Evolutionary conservation across 2,329 filamentous ascomycete genomes (phyloP).

Genomic region (Fusarium veterinarium): DNA sequence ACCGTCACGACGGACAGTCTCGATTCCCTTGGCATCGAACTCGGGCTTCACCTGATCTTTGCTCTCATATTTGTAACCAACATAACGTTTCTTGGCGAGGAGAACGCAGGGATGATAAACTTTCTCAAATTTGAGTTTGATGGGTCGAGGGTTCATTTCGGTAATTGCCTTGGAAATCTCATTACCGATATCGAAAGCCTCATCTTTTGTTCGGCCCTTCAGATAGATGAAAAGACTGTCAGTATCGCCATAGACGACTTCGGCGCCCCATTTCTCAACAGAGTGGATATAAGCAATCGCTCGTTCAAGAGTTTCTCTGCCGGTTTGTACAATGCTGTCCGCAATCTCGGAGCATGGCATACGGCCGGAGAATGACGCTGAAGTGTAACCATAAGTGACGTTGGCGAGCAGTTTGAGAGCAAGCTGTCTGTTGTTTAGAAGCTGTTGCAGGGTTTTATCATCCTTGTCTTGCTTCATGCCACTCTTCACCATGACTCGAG

Average conservation of each 20-base stretch:
- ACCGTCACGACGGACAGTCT: constrained; percentile 94
- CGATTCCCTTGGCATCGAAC: constrained; percentile 98
- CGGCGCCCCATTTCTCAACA: constrained; percentile 86
- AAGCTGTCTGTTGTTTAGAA: constrained; percentile 93
- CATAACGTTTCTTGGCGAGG: constrained; percentile 96
- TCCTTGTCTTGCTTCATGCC: constrained; percentile 96
- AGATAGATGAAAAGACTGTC: constrained; percentile 94
- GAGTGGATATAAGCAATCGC: constrained; percentile 94
- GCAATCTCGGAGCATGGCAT: constrained; percentile 99
- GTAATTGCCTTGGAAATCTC: constrained; percentile 92
- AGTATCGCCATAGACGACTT: constrained; percentile 98
- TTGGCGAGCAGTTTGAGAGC: constrained; percentile 98
- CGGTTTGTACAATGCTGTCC: constrained; percentile 97
- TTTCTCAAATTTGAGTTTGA: constrained; percentile 98
- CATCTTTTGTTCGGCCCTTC: constrained; percentile 84
- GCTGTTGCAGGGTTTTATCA: constrained; percentile 84
- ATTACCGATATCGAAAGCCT: constrained; percentile 92
- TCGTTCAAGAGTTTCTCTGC: constrained; percentile 91
- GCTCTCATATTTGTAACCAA: constrained; percentile 95
- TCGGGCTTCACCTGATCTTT: constrained; percentile 80
- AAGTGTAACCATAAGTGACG: constrained; percentile 98
- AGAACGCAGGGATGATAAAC: constrained; percentile 96
- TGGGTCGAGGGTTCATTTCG: constrained; percentile 86
- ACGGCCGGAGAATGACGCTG: constrained; percentile 93
- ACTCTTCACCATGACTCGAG: constrained; percentile 95